Percentiles rank a stretch among this genome's conserved stretches.
Conservation (phyloP, 352 stramenopile species). For the Phytopythium litorale region DNA sequence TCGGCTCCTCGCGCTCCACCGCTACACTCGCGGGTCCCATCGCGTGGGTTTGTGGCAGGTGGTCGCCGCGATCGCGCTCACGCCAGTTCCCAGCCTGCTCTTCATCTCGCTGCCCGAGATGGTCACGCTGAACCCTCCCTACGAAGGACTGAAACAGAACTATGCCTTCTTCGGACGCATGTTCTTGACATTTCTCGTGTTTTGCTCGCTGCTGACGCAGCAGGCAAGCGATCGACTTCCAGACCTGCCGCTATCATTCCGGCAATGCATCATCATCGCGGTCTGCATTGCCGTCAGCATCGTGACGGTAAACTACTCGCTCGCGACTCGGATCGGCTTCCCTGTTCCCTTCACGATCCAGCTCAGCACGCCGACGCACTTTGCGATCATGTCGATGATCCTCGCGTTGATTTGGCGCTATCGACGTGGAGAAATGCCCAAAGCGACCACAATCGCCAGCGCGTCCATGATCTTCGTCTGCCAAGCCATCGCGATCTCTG, state of each 20-base stretch:
- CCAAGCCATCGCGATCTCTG: conserved; percentile 13
- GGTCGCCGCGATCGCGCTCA: background rate
- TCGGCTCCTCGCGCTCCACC: background rate
- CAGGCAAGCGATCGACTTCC: conserved; percentile 13
- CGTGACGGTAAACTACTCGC: conserved; percentile 8
- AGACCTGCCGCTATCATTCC: background rate
- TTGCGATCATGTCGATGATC: conserved; percentile 14
- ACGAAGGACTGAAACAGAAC: conserved; percentile 4
- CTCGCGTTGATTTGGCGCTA: background rate
- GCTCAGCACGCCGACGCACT: conserved; percentile 15
- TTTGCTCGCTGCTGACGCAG: conserved; percentile 13
- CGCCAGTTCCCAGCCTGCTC: background rate
- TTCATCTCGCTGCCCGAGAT: background rate
- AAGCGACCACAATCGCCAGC: conserved; percentile 7
- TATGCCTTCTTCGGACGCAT: conserved; percentile 18
- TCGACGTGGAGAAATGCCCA: background rate
- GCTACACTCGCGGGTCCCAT: background rate
- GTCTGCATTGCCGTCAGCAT: background rate
- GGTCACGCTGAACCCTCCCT: background rate
- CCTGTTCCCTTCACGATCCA: conserved; percentile 14
- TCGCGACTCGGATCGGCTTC: conserved; percentile 14
- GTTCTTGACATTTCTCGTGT: conserved; percentile 17
- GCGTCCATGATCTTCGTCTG: conserved; percentile 17
- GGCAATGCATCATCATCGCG: background rate
- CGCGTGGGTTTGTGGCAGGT: background rate